A percentile compares a stretch with the other conserved stretches of the same genome.
phyloP scores from a whole-genome alignment of 1,139 yeast genomes.

The Hemisphaericaspora xylofermentans region DNA sequence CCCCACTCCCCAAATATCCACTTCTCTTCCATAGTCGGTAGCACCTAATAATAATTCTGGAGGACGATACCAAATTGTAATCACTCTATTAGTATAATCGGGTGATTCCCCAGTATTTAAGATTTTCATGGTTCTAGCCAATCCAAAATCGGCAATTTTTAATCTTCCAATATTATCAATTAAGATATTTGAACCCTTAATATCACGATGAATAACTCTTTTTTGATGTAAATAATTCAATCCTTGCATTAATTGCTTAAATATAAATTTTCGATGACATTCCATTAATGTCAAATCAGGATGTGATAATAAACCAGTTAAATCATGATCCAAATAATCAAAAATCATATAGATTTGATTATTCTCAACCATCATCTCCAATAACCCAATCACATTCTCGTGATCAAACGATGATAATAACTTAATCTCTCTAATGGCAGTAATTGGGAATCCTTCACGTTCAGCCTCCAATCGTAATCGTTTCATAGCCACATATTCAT shows the following conservation, averaged over 20 bases:
- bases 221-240: slow-evolving; percentile 76
- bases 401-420: slow-evolving; percentile 85
- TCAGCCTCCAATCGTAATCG: slow-evolving; percentile 81
- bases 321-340: slow-evolving; percentile 91
- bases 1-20: slow-evolving; percentile 97
- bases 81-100: slow-evolving; percentile 90
- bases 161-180: slow-evolving; percentile 69
- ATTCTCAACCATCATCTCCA: slow-evolving; percentile 88
- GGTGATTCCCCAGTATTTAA: slow-evolving; percentile 53
- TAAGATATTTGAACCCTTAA: slow-evolving; percentile 88
- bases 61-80: slow-evolving; percentile 96
- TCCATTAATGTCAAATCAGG: slow-evolving; percentile 62
- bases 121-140: slow-evolving; percentile 77
- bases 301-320: slow-evolving; percentile 83
- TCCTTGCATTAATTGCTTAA: slow-evolving; percentile 77
- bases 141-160: slow-evolving; percentile 91
- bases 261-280: slow-evolving; percentile 73
- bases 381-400: slow-evolving; percentile 72
- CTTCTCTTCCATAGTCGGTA: slow-evolving; percentile 85
- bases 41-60: slow-evolving; percentile 91
- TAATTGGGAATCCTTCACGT: slow-evolving; percentile 93
- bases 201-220: slow-evolving; percentile 86
- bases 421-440: slow-evolving; percentile 90
- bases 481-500: slow-evolving; percentile 77
- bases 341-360: slow-evolving; percentile 85